phyloP scores from a whole-genome alignment of 257 asterid genomes.

The Gentiana macrophylla region DNA sequence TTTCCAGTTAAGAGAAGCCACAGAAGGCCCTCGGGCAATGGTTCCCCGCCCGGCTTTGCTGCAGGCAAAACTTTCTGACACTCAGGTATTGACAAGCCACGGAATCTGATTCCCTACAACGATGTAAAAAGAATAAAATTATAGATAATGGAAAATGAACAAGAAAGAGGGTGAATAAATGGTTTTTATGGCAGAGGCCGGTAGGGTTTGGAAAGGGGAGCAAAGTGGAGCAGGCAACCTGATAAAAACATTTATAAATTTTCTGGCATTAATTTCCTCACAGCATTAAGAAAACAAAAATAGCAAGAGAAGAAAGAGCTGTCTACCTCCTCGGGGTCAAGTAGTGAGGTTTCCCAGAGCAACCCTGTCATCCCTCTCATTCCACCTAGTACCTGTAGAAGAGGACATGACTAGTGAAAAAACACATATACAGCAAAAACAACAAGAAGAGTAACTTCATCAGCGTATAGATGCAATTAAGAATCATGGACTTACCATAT shows the following conservation, averaged over 20 bases:
- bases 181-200: neutral
- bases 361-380: constrained; percentile 99
- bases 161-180: neutral
- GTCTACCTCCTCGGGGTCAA: constrained; percentile 93
- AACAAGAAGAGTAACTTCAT: too few species aligned
- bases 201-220: neutral
- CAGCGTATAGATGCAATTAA: neutral
- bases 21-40: constrained; percentile 96
- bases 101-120: constrained; percentile 87
- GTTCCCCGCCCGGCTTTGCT: constrained; percentile 91
- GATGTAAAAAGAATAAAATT: constrained; percentile 7
- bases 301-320: constrained; percentile 1
- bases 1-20: constrained; percentile 99
- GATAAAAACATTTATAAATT: neutral
- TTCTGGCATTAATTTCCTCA: constrained; percentile 1
- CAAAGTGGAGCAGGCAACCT: neutral
- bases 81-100: constrained; percentile 93
- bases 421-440: too few species aligned
- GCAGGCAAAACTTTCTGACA: constrained; percentile 90
- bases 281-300: constrained; percentile 9
- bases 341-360: constrained; percentile 97
- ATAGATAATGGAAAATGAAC: neutral
- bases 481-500: constrained; percentile 47
- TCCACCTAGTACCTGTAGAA: constrained; percentile 85
- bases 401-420: too few species aligned